Percentiles rank a stretch among this genome's conserved stretches.
Conservation (phyloP, 1,139 yeast species). For the Candida smagusa region DNA sequence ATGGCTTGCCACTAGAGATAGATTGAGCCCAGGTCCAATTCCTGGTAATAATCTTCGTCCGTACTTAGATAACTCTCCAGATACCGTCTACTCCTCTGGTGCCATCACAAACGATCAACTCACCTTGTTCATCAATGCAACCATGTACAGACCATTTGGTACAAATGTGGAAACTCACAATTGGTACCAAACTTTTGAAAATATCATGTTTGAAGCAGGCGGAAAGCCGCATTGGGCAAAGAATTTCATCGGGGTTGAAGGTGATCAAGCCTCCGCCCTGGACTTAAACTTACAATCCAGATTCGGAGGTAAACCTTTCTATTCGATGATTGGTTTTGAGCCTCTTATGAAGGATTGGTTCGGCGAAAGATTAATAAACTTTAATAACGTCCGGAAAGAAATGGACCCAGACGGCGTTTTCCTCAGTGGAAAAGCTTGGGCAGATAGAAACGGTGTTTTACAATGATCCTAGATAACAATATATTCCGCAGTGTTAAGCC, state of each 20-base stretch:
- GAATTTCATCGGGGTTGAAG: constrained; percentile 72
- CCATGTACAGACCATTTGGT: constrained; percentile 91
- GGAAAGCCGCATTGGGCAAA: constrained; percentile 99
- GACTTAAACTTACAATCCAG: constrained; percentile 37
- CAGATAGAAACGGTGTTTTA: constrained; percentile 70
- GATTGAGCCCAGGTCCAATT: constrained; percentile 62
- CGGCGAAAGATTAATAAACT: constrained; percentile 63
- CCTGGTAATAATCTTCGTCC: constrained; percentile 85
- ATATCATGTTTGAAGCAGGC: constrained; percentile 67
- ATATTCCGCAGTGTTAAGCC: no score
- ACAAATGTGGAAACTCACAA: constrained; percentile 68
- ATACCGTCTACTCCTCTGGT: constrained; percentile 47
- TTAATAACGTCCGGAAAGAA: constrained; percentile 57
- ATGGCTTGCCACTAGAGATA: constrained; percentile 37
- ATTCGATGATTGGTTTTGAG: constrained; percentile 79
- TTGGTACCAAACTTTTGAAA: constrained; percentile 86
- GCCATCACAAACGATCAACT: constrained; percentile 73
- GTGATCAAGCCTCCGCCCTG: constrained; percentile 33
- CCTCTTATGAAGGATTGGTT: constrained; percentile 73
- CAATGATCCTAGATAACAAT: neutral
- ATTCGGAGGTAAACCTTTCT: constrained; percentile 52
- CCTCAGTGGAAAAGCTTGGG: constrained; percentile 76
- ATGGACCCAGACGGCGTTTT: constrained; percentile 84
- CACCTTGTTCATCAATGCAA: constrained; percentile 86
- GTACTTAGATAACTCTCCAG: constrained; percentile 74